Evolutionary conservation across 805 yeast genomes (phyloP).

Genomic region (Jamesozyma spencerorum): DNA sequence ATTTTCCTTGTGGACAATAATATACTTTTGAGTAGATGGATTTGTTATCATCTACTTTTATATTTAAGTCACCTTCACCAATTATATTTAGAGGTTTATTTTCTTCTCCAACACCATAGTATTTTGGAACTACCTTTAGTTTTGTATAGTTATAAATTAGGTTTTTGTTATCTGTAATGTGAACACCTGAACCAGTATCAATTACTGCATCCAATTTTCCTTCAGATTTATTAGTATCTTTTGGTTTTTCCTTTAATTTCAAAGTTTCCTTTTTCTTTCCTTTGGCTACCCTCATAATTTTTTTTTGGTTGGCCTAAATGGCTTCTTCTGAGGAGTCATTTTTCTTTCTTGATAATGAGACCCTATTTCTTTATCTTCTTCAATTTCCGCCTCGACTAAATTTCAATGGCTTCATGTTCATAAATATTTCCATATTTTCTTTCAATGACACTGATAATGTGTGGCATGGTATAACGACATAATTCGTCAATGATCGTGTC

Average conservation of each 20-base stretch:
- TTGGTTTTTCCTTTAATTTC: too few species aligned
- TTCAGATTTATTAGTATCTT: too few species aligned
- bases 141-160: background rate
- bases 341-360: background rate
- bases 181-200: background rate
- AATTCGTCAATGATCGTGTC: background rate
- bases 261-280: background rate
- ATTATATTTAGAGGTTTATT: background rate
- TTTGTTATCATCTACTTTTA: too few species aligned
- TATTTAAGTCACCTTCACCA: background rate
- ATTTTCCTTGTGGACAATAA: background rate
- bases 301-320: background rate
- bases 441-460: background rate
- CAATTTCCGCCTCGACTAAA: background rate
- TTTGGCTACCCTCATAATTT: background rate
- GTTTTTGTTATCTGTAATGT: background rate
- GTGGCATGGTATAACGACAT: background rate
- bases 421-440: background rate
- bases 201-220: background rate
- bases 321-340: background rate
- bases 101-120: background rate
- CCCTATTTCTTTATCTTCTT: background rate
- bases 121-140: background rate
- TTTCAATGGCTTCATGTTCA: background rate
- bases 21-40: background rate